These are phyloP conservation scores for Phytophthora tentaculata DNA, from an alignment of 352 stramenopile species.

Conservation along the genomic window DNA sequence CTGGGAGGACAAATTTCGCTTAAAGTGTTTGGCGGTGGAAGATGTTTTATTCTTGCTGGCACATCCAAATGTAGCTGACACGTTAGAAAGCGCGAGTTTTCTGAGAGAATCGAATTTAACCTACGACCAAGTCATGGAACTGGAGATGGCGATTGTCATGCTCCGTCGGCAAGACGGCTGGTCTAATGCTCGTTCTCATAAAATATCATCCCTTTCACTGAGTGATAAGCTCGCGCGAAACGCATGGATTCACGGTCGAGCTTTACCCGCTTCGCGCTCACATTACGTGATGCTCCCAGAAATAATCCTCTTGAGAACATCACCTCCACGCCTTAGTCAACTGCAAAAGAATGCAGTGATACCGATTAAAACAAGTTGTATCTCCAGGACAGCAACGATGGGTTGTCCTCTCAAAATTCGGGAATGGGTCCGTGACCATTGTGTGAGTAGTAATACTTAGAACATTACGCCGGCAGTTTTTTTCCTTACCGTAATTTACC, in stretches of 20 bases:
- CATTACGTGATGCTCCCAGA: conserved; percentile 10
- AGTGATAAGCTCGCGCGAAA: conserved; percentile 28
- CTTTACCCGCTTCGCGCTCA: not conserved
- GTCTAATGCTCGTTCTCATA: conserved; percentile 45
- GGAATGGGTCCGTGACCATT: conserved; percentile 60
- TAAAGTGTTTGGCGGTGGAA: conserved; percentile 38
- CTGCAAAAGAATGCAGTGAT: conserved; percentile 4
- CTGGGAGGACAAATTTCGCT: conserved; percentile 68
- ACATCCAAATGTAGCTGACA: conserved; percentile 41
- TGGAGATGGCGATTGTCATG: conserved; percentile 54
- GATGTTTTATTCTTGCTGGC: conserved; percentile 58
- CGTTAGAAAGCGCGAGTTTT: conserved; percentile 55
- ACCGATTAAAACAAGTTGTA: not conserved
- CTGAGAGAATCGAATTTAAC: conserved; percentile 37
- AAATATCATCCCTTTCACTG: conserved; percentile 17
- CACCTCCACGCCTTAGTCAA: not conserved
- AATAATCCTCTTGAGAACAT: conserved; percentile 8
- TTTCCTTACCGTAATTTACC: too few species aligned
- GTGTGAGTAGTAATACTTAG: too few species aligned
- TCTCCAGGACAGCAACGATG: not conserved
- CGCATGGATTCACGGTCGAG: conserved; percentile 22
- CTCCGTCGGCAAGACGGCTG: conserved; percentile 36
- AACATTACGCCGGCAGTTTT: too few species aligned
- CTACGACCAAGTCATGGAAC: conserved; percentile 61
- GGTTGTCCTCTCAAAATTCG: conserved; percentile 18